Evolutionary conservation across 768 basidiomycete species (phyloP).

Genomic region (Phaeotremella fagi): DNA sequence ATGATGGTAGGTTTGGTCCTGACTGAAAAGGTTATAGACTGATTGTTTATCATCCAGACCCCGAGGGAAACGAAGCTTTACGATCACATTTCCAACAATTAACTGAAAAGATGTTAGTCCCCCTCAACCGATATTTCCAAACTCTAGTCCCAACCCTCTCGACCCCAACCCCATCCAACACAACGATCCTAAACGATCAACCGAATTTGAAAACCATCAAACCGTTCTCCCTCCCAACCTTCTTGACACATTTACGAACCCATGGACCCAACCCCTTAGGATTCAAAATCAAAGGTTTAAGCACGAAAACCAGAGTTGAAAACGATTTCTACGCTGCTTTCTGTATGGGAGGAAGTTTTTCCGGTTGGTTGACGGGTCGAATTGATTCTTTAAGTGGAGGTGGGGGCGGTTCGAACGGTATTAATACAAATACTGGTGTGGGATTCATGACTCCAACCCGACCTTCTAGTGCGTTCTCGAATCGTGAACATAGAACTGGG

Average conservation of each 20-base stretch:
- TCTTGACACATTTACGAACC: slow-evolving; percentile 41
- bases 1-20: slow-evolving; percentile 39
- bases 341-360: slow-evolving; percentile 43
- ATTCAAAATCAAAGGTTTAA: slow-evolving; percentile 43
- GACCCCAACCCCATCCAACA: neutral
- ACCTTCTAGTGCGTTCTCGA: neutral
- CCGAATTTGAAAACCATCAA: slow-evolving; percentile 18
- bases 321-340: slow-evolving; percentile 46
- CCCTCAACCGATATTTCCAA: slow-evolving; percentile 79
- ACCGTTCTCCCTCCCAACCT: slow-evolving; percentile 44
- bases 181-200: too few species aligned
- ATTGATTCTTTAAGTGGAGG: slow-evolving; percentile 27
- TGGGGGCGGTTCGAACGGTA: slow-evolving; percentile 3
- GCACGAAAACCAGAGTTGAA: slow-evolving; percentile 42
- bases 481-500: too few species aligned
- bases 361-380: slow-evolving; percentile 33
- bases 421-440: neutral
- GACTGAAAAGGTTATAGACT: neutral
- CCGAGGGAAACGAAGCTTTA: slow-evolving; percentile 56
- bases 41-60: slow-evolving; percentile 51
- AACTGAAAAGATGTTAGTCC: slow-evolving; percentile 79
- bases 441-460: neutral
- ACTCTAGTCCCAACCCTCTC: slow-evolving; percentile 35
- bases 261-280: slow-evolving; percentile 44
- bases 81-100: slow-evolving; percentile 78